Percentiles rank a stretch among this genome's conserved stretches.
Conservation (phyloP, 441 rosid genomes). For the Jatropha multifida region DNA sequence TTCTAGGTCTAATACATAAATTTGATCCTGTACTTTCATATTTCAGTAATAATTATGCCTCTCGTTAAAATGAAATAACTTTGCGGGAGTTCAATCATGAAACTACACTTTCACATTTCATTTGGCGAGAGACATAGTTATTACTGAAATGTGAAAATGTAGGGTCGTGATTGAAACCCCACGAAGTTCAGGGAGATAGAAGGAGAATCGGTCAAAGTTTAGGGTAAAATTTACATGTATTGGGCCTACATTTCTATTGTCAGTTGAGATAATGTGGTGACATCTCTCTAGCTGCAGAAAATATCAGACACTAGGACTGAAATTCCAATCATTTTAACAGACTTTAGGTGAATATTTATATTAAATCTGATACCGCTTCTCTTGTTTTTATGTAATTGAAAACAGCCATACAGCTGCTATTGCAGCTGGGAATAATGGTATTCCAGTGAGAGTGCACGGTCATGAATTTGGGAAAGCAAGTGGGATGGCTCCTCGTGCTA, state of each 20-base stretch:
- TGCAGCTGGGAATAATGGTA: constrained; percentile 99
- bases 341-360: not conserved
- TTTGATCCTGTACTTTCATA: no score
- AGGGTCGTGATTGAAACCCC: no score
- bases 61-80: no score
- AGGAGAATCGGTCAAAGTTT: no score
- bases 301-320: not conserved
- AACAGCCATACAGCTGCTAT: constrained; percentile 96
- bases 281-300: not conserved
- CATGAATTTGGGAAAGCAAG: constrained; percentile 98
- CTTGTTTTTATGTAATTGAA: constrained; percentile 22
- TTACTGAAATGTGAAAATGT: no score
- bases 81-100: no score
- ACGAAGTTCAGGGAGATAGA: no score
- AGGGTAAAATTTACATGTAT: no score
- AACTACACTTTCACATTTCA: no score
- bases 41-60: no score
- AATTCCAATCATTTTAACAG: not conserved
- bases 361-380: constrained; percentile 15
- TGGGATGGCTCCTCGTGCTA: constrained; percentile 99
- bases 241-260: not conserved
- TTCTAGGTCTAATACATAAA: no score
- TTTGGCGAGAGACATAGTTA: no score
- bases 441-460: constrained; percentile 88
- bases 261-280: not conserved